phyloP scores from a whole-genome alignment of 108 stramenopile genomes.

The Cylindrotheca fusiformis region DNA sequence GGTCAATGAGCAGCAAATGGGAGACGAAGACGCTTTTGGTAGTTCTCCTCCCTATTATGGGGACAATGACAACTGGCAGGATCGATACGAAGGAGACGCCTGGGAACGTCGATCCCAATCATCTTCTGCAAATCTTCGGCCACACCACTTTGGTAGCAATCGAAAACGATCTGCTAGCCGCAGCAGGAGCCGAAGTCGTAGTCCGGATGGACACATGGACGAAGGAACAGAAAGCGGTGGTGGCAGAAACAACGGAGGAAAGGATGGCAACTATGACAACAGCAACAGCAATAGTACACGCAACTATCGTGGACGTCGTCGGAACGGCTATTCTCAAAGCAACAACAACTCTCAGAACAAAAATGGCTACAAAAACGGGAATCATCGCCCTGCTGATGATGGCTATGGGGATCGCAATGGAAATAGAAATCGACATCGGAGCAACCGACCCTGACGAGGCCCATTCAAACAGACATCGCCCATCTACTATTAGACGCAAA shows the following conservation, averaged over 20 bases:
- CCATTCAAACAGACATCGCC: too few species aligned
- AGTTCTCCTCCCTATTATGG: background rate
- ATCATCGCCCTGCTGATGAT: too few species aligned
- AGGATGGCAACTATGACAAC: too few species aligned
- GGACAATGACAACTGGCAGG: background rate
- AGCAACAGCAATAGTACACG: too few species aligned
- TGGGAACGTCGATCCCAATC: slow-evolving; percentile 1
- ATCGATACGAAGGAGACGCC: background rate
- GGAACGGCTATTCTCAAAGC: too few species aligned
- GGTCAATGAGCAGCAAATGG: background rate
- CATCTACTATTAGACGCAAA: too few species aligned
- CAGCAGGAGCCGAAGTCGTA: slow-evolving; percentile 27
- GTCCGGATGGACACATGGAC: slow-evolving; percentile 6
- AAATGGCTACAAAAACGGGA: background rate
- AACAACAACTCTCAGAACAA: background rate
- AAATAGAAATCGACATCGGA: too few species aligned
- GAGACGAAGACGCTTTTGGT: background rate
- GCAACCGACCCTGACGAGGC: too few species aligned
- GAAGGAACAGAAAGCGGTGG: background rate
- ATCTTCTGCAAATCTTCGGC: background rate
- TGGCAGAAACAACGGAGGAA: too few species aligned
- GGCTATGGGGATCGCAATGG: too few species aligned
- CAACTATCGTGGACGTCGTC: too few species aligned
- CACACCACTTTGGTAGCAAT: slow-evolving; percentile 1
- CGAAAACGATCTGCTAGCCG: slow-evolving; percentile 13